A percentile compares a stretch with the other conserved stretches of the same genome.
These are phyloP conservation scores for Cordyceps militaris DNA, from an alignment of 2,329 filamentous ascomycete species.

Conservation along the genomic window DNA sequence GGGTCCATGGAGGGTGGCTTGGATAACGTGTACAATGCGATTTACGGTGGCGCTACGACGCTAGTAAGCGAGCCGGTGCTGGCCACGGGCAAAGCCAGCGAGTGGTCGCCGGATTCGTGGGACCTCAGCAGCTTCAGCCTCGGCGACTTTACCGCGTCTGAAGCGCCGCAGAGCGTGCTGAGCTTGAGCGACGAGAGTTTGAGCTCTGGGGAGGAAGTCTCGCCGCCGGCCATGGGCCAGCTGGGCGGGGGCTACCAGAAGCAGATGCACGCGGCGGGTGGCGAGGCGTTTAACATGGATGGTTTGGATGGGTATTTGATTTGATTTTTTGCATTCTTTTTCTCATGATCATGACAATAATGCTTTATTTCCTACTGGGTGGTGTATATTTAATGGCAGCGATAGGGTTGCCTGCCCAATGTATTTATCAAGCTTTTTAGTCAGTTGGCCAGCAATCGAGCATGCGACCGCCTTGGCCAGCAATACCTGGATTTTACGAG, in stretches of 20 bases:
- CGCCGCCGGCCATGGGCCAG: slow-evolving; percentile 36
- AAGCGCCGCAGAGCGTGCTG: slow-evolving; percentile 44
- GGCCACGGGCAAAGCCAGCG: slow-evolving; percentile 30
- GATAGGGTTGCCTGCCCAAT: too few species aligned
- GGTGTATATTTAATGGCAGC: background rate
- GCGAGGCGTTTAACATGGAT: slow-evolving; percentile 14
- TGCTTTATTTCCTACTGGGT: background rate
- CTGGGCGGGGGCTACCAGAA: slow-evolving; percentile 30
- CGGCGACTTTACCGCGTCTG: slow-evolving; percentile 35
- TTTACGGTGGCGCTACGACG: slow-evolving; percentile 62
- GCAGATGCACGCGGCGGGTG: slow-evolving; percentile 20
- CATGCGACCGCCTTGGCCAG: too few species aligned
- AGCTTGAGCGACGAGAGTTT: slow-evolving; percentile 53
- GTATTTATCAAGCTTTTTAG: too few species aligned
- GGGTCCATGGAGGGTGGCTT: slow-evolving; percentile 72
- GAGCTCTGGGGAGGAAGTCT: slow-evolving; percentile 47
- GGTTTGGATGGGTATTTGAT: slow-evolving; percentile 18
- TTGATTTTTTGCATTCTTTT: background rate
- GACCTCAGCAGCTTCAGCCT: slow-evolving; percentile 46
- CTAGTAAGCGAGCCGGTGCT: slow-evolving; percentile 40
- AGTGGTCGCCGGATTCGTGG: slow-evolving; percentile 54
- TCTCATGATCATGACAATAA: background rate
- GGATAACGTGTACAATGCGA: slow-evolving; percentile 77
- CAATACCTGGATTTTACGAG: too few species aligned
- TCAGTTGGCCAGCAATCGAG: too few species aligned